Evolutionary conservation across 2,329 filamentous ascomycete genomes (phyloP), one percentile per base, ranked within the genome.

Genomic region (Cryphonectria naterciae): DNA sequence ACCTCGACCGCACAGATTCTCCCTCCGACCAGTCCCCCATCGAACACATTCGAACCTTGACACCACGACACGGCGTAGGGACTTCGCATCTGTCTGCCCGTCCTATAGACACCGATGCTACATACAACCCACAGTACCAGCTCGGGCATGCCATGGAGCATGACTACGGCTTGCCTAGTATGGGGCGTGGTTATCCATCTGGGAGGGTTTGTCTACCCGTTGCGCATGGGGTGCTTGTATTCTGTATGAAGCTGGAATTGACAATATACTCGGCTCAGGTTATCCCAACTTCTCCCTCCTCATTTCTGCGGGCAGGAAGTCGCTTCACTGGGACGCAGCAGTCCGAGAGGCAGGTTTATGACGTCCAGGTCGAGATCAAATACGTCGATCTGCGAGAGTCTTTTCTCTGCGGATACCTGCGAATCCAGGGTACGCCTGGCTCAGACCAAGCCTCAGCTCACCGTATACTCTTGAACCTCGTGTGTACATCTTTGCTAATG

Each of bases 301-400:
- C 94, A 0, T 97, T 91, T 79, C 85, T 99, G 69, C 92, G 94
- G 62, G 89, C 95, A 2, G 95, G 95, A 25, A 97, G 94, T 81
- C 93, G 89, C 76, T 99, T 98, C 78, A 88, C 89, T 71, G 96
- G 96, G 70, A 97, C 93, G 19, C 96, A 99, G 78, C 92, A 95
- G 78, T 98, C 95, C 2, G 95, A 98, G 79, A 89, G 93, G 72
- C 94, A 97, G 79, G 89, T 93, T 13, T 99, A 99, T 79, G 94
- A 97, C 73, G 96, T 99, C 0, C 93, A 98, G 77, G 96, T 99
- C 2, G 95, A 98, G 79, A 94, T 99, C 75, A 97, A 98, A 82
- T 92, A 98, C 81, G 94, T 98, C 61, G 94, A 98, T 79, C 92
- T 98, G 87, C 88, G 91, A 69, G 94, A 98, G 80, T 98, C 95